Conservation (phyloP, 495 filamentous ascomycete genomes). For the Neurospora africana region DNA sequence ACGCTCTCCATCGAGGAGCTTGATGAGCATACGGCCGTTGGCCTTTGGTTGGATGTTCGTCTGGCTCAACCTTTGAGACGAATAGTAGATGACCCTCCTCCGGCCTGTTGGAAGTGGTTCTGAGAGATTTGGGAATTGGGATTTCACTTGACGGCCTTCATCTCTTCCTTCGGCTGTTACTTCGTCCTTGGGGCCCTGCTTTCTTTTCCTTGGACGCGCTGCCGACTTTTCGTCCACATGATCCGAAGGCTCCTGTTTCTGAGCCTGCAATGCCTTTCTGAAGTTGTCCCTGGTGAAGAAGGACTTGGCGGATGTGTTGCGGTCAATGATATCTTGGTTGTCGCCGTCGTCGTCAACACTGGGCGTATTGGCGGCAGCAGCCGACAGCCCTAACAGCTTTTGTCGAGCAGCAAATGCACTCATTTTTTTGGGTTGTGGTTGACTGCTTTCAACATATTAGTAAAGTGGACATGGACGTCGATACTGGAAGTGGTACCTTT, state of each 20-base stretch:
- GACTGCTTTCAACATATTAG: background rate
- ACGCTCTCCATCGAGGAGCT: conserved; percentile 42
- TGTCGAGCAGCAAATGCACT: conserved; percentile 43
- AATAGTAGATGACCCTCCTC: background rate
- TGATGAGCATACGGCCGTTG: conserved; percentile 26
- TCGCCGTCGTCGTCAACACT: conserved; percentile 2
- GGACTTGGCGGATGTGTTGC: background rate
- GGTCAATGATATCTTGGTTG: background rate
- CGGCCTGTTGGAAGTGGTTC: background rate
- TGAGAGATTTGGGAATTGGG: background rate
- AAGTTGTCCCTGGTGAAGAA: background rate
- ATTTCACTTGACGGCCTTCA: background rate
- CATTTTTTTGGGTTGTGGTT: conserved; percentile 20
- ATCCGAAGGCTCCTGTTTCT: background rate
- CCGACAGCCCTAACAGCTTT: conserved; percentile 19
- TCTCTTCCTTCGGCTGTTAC: conserved; percentile 16
- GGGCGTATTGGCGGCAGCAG: background rate
- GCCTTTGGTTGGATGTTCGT: background rate
- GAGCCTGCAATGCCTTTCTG: background rate
- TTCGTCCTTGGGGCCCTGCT: conserved; percentile 21
- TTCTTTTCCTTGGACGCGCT: background rate
- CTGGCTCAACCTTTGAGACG: background rate
- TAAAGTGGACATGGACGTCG: background rate
- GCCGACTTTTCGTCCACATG: background rate
- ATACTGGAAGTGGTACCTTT: background rate